These are phyloP conservation scores for Ophiostoma angusticollis DNA, from an alignment of 2,329 filamentous ascomycete genomes.

Conservation along the genomic window DNA sequence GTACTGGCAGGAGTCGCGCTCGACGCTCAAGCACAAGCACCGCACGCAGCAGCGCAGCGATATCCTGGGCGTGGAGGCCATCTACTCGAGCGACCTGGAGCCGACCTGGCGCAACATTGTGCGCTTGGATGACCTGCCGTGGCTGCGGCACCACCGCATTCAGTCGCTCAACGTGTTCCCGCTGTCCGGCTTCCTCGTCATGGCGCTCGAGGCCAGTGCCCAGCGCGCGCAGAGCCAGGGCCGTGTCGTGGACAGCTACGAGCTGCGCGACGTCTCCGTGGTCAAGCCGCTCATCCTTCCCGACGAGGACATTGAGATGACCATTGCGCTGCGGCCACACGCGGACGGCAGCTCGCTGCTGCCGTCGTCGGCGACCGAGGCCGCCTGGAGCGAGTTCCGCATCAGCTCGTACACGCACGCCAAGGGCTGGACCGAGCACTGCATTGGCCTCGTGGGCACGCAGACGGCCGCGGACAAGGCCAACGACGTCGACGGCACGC, in stretches of 20 bases:
- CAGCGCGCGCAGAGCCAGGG: conserved; percentile 20
- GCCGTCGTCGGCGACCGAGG: conserved; percentile 25
- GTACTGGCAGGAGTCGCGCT: conserved; percentile 36
- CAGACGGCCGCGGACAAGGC: conserved; percentile 18
- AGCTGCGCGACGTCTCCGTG: conserved; percentile 34
- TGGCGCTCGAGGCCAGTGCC: conserved; percentile 35
- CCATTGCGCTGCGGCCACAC: conserved; percentile 30
- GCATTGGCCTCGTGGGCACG: conserved; percentile 37
- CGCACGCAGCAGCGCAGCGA: conserved; percentile 29
- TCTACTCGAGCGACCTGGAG: conserved; percentile 31
- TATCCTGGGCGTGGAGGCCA: conserved; percentile 32
- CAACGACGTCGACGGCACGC: conserved; percentile 29
- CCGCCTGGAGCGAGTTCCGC: conserved; percentile 41
- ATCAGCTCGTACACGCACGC: conserved; percentile 40
- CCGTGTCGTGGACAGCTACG: conserved; percentile 25
- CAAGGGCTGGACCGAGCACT: conserved; percentile 46
- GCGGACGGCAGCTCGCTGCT: conserved; percentile 22
- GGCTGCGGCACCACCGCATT: conserved; percentile 45
- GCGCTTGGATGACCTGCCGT: conserved; percentile 37
- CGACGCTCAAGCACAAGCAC: conserved; percentile 28
- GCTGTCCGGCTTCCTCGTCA: conserved; percentile 37
- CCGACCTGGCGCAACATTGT: conserved; percentile 38
- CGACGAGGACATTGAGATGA: conserved; percentile 38
- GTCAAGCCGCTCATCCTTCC: conserved; percentile 33
- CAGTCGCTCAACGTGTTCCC: conserved; percentile 44